These are phyloP conservation scores for Candida succiphila DNA, from an alignment of 805 yeast genomes.

Conservation along the genomic window DNA sequence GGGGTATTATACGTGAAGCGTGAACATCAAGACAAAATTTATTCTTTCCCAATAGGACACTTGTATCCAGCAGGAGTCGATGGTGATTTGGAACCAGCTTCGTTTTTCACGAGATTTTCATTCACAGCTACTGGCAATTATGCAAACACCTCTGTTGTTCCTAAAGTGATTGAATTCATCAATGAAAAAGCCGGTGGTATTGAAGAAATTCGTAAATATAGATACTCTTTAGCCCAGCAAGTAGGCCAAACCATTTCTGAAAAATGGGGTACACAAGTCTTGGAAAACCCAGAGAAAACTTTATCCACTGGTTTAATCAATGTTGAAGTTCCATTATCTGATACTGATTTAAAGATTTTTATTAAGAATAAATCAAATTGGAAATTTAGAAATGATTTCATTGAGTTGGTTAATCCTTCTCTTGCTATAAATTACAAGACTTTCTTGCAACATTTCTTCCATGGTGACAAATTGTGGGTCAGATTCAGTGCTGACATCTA, in stretches of 20 bases:
- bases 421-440: constrained; percentile 27
- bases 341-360: constrained; percentile 2
- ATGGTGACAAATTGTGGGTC: constrained; percentile 29
- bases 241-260: constrained; percentile 31
- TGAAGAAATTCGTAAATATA: constrained; percentile 36
- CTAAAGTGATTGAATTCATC: constrained; percentile 45
- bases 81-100: constrained; percentile 10
- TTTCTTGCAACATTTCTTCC: constrained; percentile 34
- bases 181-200: constrained; percentile 52
- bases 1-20: constrained; percentile 50
- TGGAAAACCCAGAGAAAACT: constrained; percentile 26
- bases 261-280: constrained; percentile 27
- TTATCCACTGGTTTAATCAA: constrained; percentile 34
- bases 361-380: constrained; percentile 1
- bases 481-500: constrained; percentile 56
- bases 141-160: constrained; percentile 30
- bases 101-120: constrained; percentile 26
- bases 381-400: constrained; percentile 5
- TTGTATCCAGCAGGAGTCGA: constrained; percentile 26
- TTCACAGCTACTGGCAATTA: constrained; percentile 41
- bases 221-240: constrained; percentile 30
- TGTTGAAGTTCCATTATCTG: constrained; percentile 25
- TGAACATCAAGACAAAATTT: constrained; percentile 37
- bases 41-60: constrained; percentile 51
- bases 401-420: constrained; percentile 9